Base-by-base conservation (phyloP, 2,329 filamentous ascomycete species). In the Arthrobotrys pseudoclavata region DNA sequence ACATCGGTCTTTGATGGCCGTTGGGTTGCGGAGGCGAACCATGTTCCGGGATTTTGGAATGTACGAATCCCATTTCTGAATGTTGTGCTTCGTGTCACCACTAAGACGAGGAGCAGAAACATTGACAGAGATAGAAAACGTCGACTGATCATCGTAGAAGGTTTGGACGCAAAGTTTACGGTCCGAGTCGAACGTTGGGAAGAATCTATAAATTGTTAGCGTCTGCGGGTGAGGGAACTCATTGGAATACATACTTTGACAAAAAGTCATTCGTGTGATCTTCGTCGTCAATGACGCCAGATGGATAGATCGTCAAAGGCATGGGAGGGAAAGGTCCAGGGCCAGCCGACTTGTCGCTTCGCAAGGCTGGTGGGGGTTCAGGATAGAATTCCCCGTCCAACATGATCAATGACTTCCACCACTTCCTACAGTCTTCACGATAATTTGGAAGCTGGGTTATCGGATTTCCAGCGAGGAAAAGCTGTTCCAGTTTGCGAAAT, bases 1-100 rank as follows among this genome's bases (percentile, higher is more conserved):
- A 3, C 90, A 84, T 47, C 94, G 90, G 76, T 89, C 88, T 80
- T 90, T 87, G 72, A 91, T 87, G 10, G 88, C 87, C 18, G 86
- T 66, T 0, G 61, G 62, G 22, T 79, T 76, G 13, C 66, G 57
- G 18, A 86, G 57, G 86, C 81, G 63, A 47, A 57, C 69, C 15
- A 97, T 86, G 82, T 97, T 97, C 29, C 94, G 88, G 57, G 92
- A 96, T 79, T 89, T 88, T 79, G 90, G 91, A 81, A 94, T 89
- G 82, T 96, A 97, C 0, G 88, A 83, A 40, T 89, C 88, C 92
- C 93, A 96, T 61, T 66, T 83, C 79, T 74, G 82, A 69, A 55
- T 79, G 69, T 74, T 69, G 61, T 74, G 82, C 64, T 53, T 79
- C 66, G 55, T 68, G 53, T 83, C 83, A 69, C 66, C 72, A 45